Evolutionary conservation across 495 filamentous ascomycete genomes (phyloP), one percentile per base, ranked within the genome.

Genomic region (Neurospora sp.): DNA sequence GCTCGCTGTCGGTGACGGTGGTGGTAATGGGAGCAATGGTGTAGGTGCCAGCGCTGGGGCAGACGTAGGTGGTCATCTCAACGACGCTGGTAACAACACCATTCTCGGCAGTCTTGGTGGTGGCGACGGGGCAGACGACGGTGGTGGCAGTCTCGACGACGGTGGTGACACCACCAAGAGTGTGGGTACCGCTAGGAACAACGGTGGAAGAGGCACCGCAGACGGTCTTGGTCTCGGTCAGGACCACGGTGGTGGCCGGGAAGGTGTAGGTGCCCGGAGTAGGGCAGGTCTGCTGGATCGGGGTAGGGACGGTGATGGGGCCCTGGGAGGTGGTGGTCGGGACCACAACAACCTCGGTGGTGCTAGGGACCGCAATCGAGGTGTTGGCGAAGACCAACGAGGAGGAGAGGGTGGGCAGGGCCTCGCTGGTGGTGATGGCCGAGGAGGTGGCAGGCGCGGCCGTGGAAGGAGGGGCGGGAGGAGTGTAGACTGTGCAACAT

Each of bases 231-330:
- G 86, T 85, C 78, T 84, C 82, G 70, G 88, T 89, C 72, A 96
- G 82, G 38, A 89, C 90, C 69, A 94, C 75, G 72, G 92, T 94
- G 69, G 88, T 91, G 42, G 90, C 91, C 69, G 92, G 91, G 86
- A 94, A 89, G 76, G 92, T 94, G 87, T 93, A 95, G 74, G 85
- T 86, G 81, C 92, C 92, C 71, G 92, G 89, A 31, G 89, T 90
- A 43, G 88, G 83, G 89, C 88, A 92, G 70, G 85, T 89, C 82
- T 91, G 90, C 38, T 90, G 84, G 70, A 86, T 84, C 39, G 89
- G 86, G 24, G 92, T 92, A 31, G 93, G 92, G 71, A 93, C 84
- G 71, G 82, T 77, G 54, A 79, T 77, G 43, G 82, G 77, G 28
- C 77, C 79, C 8, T 80, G 74, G 31, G 82, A 28, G 78, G 77